Base-by-base conservation (phyloP, 2,329 filamentous ascomycete species). In the Pseudogymnoascus sp. region DNA sequence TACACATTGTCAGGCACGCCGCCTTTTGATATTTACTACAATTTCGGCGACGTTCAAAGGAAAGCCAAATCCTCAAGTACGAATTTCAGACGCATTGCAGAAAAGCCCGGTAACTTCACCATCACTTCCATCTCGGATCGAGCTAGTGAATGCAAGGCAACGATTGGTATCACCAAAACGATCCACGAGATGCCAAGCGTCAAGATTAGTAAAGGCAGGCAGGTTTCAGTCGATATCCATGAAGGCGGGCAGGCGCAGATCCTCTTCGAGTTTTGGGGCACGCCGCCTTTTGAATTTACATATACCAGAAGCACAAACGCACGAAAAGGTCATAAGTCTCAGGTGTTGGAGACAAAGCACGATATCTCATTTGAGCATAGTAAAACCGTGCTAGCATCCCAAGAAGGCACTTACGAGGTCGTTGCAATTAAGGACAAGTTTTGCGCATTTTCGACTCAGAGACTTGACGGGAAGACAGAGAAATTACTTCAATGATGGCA, bases 321-420 rank as follows among this genome's bases (percentile, higher is more conserved):
- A n/a, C 68, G 71, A 63, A 91, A 87, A 76, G 88, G 88, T 1
- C 89, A 91, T 73, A 89, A 86, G 70, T 85, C 87, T 37, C 81
- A 86, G 68, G 84, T 99, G 35, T 80, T 99, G 16, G 95, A 99
- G 77, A 97, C 95, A 66, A 85, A 90, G 67, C 92, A 94, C 67
- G 92, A 97, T 68, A 81, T 89, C 16, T 93, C 89, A 57, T 84
- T 92, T 65, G 90, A 95, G 69, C 83, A 90, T 73, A 86, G 78
- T 70, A 92, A 96, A 81, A 84, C 85, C 25, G 84, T 97, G 68
- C 86, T 86, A 68, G 92, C 92, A 25, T 92, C 88, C 67, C 90
- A 96, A 71, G 94, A 97, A 79, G 94, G 94, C 58, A 96, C 92
- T 67, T 99, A 99, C 72, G 94, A 99, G 77, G 93, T 99, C 16